phyloP scores from a whole-genome alignment of 305 asterid genomes.

The Petunia hybrid region DNA sequence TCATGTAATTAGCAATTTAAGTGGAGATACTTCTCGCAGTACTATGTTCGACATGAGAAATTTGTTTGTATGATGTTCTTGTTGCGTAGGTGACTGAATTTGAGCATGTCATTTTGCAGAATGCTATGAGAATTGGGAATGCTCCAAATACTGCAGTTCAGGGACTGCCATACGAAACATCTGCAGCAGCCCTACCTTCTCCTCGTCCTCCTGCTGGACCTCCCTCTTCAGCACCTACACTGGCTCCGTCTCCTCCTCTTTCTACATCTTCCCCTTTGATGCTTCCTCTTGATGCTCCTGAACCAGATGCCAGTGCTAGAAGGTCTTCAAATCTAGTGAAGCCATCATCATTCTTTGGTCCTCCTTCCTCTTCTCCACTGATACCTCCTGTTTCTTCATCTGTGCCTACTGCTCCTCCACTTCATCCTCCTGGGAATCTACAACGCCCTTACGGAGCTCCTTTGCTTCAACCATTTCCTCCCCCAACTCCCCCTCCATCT shows the following conservation, averaged over 20 bases:
- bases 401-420: constrained; percentile 65
- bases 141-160: constrained; percentile 48
- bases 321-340: constrained; percentile 61
- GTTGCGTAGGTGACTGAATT: not conserved
- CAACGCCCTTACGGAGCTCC: constrained; percentile 74
- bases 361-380: constrained; percentile 53
- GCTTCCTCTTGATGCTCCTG: constrained; percentile 54
- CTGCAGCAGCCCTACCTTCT: constrained; percentile 47
- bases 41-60: not conserved
- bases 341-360: constrained; percentile 71
- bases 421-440: constrained; percentile 49
- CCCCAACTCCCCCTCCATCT: constrained; percentile 77
- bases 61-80: constrained; percentile 9
- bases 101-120: constrained; percentile 44
- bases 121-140: constrained; percentile 56
- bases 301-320: constrained; percentile 44
- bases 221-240: constrained; percentile 49
- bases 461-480: constrained; percentile 81
- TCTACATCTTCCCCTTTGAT: constrained; percentile 54
- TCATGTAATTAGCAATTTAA: not conserved
- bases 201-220: constrained; percentile 44
- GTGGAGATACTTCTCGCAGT: not conserved
- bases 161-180: constrained; percentile 51
- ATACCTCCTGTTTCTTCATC: constrained; percentile 56
- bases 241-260: constrained; percentile 45